phyloP scores from a whole-genome alignment of 352 stramenopile species.

The Saprolegnia parasitica region DNA sequence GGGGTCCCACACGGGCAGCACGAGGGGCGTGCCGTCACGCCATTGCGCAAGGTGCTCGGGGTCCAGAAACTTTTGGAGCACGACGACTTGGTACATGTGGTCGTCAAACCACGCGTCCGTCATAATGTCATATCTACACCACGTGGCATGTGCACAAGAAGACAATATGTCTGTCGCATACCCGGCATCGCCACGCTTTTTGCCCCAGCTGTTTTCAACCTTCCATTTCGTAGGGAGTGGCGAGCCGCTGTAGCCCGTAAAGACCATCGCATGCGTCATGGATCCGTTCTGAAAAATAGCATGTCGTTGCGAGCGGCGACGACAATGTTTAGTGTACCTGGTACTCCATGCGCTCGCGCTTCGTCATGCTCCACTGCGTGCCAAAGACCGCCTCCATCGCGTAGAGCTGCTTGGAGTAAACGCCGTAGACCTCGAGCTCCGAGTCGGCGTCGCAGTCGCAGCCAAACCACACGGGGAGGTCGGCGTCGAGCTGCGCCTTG shows the following conservation, averaged over 20 bases:
- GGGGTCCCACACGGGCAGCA: conserved; percentile 32
- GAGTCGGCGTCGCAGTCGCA: conserved; percentile 30
- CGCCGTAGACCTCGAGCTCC: conserved; percentile 8
- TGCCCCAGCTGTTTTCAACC: conserved; percentile 34
- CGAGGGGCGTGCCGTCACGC: conserved; percentile 11
- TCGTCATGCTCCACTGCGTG: conserved; percentile 17
- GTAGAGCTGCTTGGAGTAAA: conserved; percentile 19
- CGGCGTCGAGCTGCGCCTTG: conserved; percentile 26
- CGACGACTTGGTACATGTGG: conserved; percentile 35
- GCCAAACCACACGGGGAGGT: conserved; percentile 33
- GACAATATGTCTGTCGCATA: conserved; percentile 2
- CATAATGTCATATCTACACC: conserved; percentile 27
- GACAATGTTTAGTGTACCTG: conserved; percentile 7
- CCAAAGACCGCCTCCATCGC: conserved; percentile 27
- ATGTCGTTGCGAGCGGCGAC: no score
- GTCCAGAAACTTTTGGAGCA: conserved; percentile 30
- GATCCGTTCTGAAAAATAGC: conserved; percentile 29
- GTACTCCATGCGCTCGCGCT: conserved; percentile 32
- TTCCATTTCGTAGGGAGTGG: conserved; percentile 19
- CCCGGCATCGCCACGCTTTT: conserved; percentile 30
- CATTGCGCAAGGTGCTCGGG: not conserved
- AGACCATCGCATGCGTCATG: conserved; percentile 38
- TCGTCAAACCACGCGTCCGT: conserved; percentile 36
- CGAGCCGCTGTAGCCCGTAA: conserved; percentile 32
- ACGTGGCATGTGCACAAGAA: not conserved